Conservation (phyloP, 2,329 filamentous ascomycete species). For the Cercospora zeae-maydis region DNA sequence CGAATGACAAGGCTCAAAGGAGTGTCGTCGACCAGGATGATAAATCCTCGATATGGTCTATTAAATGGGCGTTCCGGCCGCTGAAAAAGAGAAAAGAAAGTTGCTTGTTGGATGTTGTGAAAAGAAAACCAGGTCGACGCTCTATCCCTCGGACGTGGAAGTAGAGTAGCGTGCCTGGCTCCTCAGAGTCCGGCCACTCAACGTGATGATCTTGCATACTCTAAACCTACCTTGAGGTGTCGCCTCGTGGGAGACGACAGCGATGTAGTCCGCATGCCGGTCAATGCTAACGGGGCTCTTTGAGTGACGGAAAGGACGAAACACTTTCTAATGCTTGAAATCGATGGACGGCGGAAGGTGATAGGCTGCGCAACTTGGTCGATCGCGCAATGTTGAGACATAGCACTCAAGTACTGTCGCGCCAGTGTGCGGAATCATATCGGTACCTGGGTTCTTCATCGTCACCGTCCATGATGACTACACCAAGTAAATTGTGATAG, state of each 20-base stretch:
- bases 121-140: background rate
- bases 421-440: conserved; percentile 10
- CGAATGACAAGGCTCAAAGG: conserved; percentile 4
- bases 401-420: conserved; percentile 10
- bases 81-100: conserved; percentile 2
- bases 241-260: background rate
- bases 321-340: conserved; percentile 2
- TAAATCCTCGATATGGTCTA: conserved; percentile 2
- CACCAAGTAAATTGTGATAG: background rate
- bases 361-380: conserved; percentile 3
- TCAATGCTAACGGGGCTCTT: conserved; percentile 1
- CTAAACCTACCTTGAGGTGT: background rate
- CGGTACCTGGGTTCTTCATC: conserved; percentile 4
- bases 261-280: conserved; percentile 1
- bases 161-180: background rate
- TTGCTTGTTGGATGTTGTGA: background rate
- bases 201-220: conserved; percentile 1
- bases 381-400: conserved; percentile 12
- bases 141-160: background rate
- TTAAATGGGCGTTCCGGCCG: conserved; percentile 4
- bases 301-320: conserved; percentile 5
- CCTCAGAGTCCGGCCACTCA: background rate
- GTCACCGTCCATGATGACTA: background rate
- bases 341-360: conserved; percentile 1
- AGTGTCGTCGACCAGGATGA: conserved; percentile 13